A percentile compares a stretch with the other conserved stretches of the same genome.
Evolutionary conservation across 805 yeast species (phyloP).

Genomic region (Tetrapisispora taiwanensis): DNA sequence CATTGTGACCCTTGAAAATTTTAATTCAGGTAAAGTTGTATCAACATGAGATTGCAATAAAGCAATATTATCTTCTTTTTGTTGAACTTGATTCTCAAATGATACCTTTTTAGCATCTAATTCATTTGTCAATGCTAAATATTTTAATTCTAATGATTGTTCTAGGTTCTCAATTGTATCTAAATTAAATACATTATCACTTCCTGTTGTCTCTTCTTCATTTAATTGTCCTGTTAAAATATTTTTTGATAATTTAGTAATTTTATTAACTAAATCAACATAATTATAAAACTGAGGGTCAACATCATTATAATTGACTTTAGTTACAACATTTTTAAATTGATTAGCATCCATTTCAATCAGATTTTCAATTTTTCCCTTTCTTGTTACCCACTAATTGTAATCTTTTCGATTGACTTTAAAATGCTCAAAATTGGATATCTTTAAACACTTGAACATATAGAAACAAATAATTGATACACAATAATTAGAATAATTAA

Average conservation of each 20-base stretch:
- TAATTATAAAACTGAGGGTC: constrained; percentile 21
- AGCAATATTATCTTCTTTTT: constrained; percentile 11
- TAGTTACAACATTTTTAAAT: constrained; percentile 14
- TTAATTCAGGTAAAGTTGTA: constrained; percentile 11
- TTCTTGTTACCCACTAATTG: too few relatives aligned
- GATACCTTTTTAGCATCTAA: constrained; percentile 19
- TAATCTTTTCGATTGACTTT: too few relatives aligned
- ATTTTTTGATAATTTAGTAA: constrained; percentile 11
- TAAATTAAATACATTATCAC: constrained; percentile 2
- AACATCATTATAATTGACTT: constrained; percentile 20
- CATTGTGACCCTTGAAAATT: constrained; percentile 6
- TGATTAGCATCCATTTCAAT: constrained; percentile 8
- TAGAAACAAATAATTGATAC: too few relatives aligned
- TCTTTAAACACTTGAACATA: too few relatives aligned
- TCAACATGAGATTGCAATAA: constrained; percentile 8
- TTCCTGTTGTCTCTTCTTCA: background rate
- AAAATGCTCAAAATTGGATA: too few relatives aligned
- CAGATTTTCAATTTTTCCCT: too few relatives aligned
- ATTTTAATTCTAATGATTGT: constrained; percentile 13
- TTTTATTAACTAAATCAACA: constrained; percentile 14
- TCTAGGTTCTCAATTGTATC: constrained; percentile 8
- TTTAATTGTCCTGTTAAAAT: constrained; percentile 16
- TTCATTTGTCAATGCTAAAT: constrained; percentile 18
- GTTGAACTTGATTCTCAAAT: constrained; percentile 18
- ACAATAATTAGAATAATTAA: too few relatives aligned